These are phyloP conservation scores for Diaporthe ilicicola DNA, from an alignment of 2,329 filamentous ascomycete genomes.

Conservation along the genomic window DNA sequence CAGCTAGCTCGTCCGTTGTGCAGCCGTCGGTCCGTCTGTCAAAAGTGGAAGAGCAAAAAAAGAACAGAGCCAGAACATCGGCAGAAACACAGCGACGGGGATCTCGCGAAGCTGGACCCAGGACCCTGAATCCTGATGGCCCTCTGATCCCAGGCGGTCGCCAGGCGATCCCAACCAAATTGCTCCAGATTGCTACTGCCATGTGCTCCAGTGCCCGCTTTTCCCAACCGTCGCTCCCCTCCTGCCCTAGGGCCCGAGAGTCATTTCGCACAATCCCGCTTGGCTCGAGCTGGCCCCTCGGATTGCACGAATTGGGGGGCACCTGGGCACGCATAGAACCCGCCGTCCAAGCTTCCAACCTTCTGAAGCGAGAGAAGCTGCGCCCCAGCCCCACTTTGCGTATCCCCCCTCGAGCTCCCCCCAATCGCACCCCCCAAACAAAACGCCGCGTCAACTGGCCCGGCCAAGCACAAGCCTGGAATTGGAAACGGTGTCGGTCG, in stretches of 20 bases:
- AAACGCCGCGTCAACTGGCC: conserved; percentile 15
- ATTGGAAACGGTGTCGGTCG: not conserved
- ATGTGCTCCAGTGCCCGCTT: conserved; percentile 19
- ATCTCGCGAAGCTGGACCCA: not conserved
- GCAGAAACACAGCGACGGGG: not conserved
- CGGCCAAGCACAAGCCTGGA: conserved; percentile 3
- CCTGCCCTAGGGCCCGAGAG: conserved; percentile 16
- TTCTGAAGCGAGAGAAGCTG: conserved; percentile 13
- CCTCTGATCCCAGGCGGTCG: conserved; percentile 7
- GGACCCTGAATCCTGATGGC: conserved; percentile 16
- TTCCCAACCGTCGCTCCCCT: conserved; percentile 17
- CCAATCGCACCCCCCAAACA: not conserved
- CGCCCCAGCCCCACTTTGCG: conserved; percentile 13
- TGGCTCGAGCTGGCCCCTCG: not conserved
- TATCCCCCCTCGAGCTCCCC: no score
- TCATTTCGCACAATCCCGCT: conserved; percentile 13
- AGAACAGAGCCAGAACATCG: not conserved
- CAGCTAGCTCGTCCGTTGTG: not conserved
- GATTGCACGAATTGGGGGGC: conserved; percentile 6
- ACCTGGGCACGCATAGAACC: not conserved
- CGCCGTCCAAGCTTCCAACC: conserved; percentile 19
- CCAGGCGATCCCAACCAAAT: conserved; percentile 21
- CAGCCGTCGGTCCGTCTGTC: not conserved
- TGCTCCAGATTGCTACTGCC: conserved; percentile 13
- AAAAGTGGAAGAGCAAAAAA: not conserved